These are phyloP conservation scores for Takakia lepidozioides DNA, from an alignment of 225 moss, liverwort and hornwort species.

Conservation along the genomic window DNA sequence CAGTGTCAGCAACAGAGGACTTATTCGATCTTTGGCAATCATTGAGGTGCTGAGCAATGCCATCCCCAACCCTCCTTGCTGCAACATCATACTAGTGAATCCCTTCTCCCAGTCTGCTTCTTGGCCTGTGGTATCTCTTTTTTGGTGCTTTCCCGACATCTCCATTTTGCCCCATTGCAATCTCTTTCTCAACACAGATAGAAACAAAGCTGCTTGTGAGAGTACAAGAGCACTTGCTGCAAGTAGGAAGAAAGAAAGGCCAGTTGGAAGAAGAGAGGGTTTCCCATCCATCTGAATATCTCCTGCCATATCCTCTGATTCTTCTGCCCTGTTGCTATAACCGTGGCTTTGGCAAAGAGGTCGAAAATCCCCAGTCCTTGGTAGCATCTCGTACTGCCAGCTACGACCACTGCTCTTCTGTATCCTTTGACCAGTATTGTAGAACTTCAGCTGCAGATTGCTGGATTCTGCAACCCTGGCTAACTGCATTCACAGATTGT, in stretches of 20 bases:
- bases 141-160: neutral
- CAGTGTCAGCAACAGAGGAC: constrained; percentile 59
- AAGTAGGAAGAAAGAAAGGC: constrained; percentile 11
- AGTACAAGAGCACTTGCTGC: constrained; percentile 20
- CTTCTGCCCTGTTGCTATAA: constrained; percentile 14
- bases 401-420: constrained; percentile 7
- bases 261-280: constrained; percentile 1
- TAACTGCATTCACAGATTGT: neutral
- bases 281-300: neutral
- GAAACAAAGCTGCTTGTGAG: constrained; percentile 23
- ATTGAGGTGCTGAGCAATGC: constrained; percentile 79
- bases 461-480: constrained; percentile 6
- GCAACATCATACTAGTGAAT: constrained; percentile 20
- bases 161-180: constrained; percentile 10
- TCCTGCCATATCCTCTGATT: neutral
- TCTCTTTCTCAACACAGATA: constrained; percentile 26
- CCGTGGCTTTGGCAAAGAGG: constrained; percentile 18
- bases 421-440: constrained; percentile 11
- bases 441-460: constrained; percentile 7
- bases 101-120: constrained; percentile 28
- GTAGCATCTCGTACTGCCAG: constrained; percentile 8
- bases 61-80: constrained; percentile 70
- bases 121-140: constrained; percentile 10
- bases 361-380: neutral
- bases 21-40: constrained; percentile 72